phyloP scores from a whole-genome alignment of 495 filamentous ascomycete genomes.

The Ramalina intermedia region DNA sequence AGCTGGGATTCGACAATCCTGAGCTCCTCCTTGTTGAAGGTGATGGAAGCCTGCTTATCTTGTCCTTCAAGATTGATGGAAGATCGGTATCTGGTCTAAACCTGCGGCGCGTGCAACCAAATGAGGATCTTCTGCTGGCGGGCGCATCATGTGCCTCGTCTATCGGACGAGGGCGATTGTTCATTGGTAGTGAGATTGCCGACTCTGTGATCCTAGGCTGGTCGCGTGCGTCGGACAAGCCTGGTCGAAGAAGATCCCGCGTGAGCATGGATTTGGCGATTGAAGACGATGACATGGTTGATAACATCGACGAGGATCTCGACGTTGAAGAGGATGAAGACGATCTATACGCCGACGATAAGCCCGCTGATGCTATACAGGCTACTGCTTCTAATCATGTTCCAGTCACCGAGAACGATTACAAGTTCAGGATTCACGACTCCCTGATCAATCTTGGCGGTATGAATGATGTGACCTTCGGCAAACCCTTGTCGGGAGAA shows the following conservation, averaged over 20 bases:
- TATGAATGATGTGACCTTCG: slow-evolving; percentile 55
- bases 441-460: slow-evolving; percentile 61
- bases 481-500: slow-evolving; percentile 23
- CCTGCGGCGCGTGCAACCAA: slow-evolving; percentile 49
- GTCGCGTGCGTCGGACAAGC: slow-evolving; percentile 40
- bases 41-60: slow-evolving; percentile 56
- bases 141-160: slow-evolving; percentile 53
- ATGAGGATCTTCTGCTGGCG: slow-evolving; percentile 44
- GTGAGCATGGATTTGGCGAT: slow-evolving; percentile 25
- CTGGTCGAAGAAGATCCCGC: slow-evolving; percentile 31
- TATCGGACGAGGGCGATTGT: slow-evolving; percentile 57
- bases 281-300: slow-evolving; percentile 36
- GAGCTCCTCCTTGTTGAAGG: slow-evolving; percentile 76
- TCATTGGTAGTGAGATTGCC: slow-evolving; percentile 72
- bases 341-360: slow-evolving; percentile 46
- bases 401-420: slow-evolving; percentile 27
- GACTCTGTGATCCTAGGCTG: slow-evolving; percentile 74
- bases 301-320: slow-evolving; percentile 41
- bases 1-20: slow-evolving; percentile 55
- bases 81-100: slow-evolving; percentile 77
- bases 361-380: slow-evolving; percentile 8
- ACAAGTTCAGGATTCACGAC: slow-evolving; percentile 66
- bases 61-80: slow-evolving; percentile 83
- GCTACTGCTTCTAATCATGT: background rate
- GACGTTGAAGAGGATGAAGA: slow-evolving; percentile 44